Base-by-base conservation (phyloP, 345 rosid genomes). In the Triadica sebifera region DNA sequence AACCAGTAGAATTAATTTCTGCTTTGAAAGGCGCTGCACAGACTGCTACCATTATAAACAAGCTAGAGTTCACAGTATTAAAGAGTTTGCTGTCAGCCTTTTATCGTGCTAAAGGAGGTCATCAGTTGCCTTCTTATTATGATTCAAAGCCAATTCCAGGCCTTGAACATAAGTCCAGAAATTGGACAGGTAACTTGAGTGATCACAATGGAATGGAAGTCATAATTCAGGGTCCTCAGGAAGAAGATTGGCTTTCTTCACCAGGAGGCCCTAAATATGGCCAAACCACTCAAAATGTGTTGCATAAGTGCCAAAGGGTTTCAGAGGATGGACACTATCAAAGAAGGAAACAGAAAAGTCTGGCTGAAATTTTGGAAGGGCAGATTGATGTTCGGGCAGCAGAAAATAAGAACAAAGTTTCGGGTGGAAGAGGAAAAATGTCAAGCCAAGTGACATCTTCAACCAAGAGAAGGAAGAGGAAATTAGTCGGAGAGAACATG, bases 341-440 rank as follows among this genome's bases (percentile, higher is more conserved):
- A 69, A 83, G 81, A 64, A 82, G 87, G 80, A 91, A 93, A 77
- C 87, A 87, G 85, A 94, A 94, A 82, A 94, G 99, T 80, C 89
- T 94, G 78, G 90, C 97, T 77, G 93, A 91, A 61, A 89, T 94
- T 55, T 69, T 94, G 78, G 88, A 83, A 58, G 86, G 80, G 45
- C 79, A 81, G 51, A 39, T 58, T 0, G 61, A 62, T 87, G 77
- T 81, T 53, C 78, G 10, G 75, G 79, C 74, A 50, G 79, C 73
- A 50, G 75, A 74, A 61, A 77, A 69, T 72, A 74, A 68, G 4
- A 77, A 47, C 61, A 67, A 65, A 72, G 77, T 29, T 49, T 67
- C 13, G 59, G 65, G 61, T 77, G 56, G 16, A 78, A 81, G 56
- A 62, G 80, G 77, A 24, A 55, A 59, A 20, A 50, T 53, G 12